phyloP scores from a whole-genome alignment of 2,329 filamentous ascomycete species.

The Fusarium hainanense region DNA sequence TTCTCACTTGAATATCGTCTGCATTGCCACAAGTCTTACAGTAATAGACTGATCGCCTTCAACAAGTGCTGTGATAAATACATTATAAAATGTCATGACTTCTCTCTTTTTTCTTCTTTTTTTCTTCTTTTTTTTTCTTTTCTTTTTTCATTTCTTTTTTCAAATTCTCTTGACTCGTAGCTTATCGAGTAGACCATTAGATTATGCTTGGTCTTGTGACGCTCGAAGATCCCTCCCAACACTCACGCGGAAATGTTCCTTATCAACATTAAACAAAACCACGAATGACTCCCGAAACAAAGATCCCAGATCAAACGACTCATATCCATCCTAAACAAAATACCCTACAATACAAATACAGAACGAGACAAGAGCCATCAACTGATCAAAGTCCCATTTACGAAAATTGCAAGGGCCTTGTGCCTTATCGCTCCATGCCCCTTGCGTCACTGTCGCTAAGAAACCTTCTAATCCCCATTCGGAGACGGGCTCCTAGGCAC shows the following conservation, averaged over 20 bases:
- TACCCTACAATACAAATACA: neutral
- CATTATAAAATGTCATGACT: neutral
- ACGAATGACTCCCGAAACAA: constrained; percentile 23
- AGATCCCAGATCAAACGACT: constrained; percentile 30
- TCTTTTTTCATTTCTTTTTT: neutral
- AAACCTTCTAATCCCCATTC: constrained; percentile 32
- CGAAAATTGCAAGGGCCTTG: neutral
- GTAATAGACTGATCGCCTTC: neutral
- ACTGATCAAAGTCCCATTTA: constrained; percentile 27
- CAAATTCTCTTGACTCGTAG: constrained; percentile 15
- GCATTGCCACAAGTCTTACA: neutral
- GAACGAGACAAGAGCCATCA: constrained; percentile 19
- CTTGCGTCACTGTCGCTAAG: constrained; percentile 36
- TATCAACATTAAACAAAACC: constrained; percentile 2
- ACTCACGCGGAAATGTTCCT: constrained; percentile 17
- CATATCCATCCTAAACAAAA: neutral
- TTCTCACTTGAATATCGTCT: neutral
- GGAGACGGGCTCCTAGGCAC: constrained; percentile 25
- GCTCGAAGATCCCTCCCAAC: constrained; percentile 7
- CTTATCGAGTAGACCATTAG: neutral
- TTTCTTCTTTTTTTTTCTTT: neutral
- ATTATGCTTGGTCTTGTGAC: constrained; percentile 31
- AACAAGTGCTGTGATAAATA: neutral
- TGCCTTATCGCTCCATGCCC: constrained; percentile 14
- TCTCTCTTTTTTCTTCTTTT: neutral